Evolutionary conservation across 345 rosid genomes (phyloP), one percentile per base, ranked within the genome.

Genomic region (Microcos paniculata): DNA sequence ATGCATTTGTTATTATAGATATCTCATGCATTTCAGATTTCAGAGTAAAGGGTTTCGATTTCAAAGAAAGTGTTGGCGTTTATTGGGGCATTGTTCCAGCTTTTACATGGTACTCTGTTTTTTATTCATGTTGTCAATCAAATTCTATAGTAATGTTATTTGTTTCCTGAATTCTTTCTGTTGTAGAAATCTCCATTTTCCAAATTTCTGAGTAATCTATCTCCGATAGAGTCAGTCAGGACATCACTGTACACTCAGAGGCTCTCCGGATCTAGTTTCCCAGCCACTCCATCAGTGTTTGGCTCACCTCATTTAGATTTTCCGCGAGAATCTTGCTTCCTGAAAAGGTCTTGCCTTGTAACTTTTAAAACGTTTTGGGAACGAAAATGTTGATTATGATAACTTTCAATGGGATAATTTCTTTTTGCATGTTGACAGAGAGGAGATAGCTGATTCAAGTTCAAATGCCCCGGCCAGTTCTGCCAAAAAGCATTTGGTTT

Each of bases 151-250:
- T 66, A 4, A 38, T 66, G 18, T 64, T 64, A 4, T 53, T 9
- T 42, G 9, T 6, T 9, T 55, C 59, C 12, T 3, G 10, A 8
- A 6, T 42, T 35, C 8, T 68, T 56, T 23, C 13, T 16, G 33
- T 52, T 76, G 46, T 71, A 84, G 87, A 87, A 74, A 58, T 86
- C 84, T 31, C 80, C 84, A 16, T 33, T 80, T 21, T 70, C 40
- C 28, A 30, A 38, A 58, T 80, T 28, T 59, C 52, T 80, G 24
- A 45, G 30, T 35, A 76, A 79, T 70, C 83, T 82, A 1, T 80
- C 87, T 24, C 87, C 86, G 0, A 75, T 84, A 33, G 65, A 56
- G 69, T 76, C 78, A 3, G 79, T 21, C 24, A 82, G 78, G 71
- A 76, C 79, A 61, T 48, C 56, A 6, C 19, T 23, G 30, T 72